A percentile compares a stretch with the other conserved stretches of the same genome.
These are phyloP conservation scores for Patellaria atrata DNA, from an alignment of 495 filamentous ascomycete genomes.

Conservation along the genomic window DNA sequence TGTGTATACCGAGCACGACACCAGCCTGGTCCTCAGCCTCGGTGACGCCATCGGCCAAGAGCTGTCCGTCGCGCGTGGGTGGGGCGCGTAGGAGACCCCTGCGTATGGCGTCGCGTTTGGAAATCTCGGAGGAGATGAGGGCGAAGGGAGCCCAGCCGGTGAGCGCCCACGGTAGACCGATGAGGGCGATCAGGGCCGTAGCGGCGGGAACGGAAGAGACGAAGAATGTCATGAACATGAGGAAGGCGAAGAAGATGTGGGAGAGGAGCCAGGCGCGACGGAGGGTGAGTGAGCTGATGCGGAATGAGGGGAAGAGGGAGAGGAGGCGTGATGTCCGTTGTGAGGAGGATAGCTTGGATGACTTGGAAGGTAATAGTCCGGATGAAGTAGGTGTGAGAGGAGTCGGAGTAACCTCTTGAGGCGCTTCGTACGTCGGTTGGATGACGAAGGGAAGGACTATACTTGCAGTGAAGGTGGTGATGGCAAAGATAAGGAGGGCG, in stretches of 20 bases:
- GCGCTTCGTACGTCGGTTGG: slow-evolving; percentile 52
- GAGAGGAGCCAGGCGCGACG: slow-evolving; percentile 73
- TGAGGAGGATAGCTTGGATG: slow-evolving; percentile 11
- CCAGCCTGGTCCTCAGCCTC: slow-evolving; percentile 62
- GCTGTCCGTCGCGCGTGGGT: slow-evolving; percentile 15
- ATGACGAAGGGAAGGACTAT: slow-evolving; percentile 71
- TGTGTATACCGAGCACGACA: slow-evolving; percentile 80
- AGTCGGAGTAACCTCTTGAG: slow-evolving; percentile 11
- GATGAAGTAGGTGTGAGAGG: slow-evolving; percentile 17
- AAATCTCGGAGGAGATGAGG: slow-evolving; percentile 77
- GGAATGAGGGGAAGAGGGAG: slow-evolving; percentile 5
- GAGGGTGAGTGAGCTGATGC: slow-evolving; percentile 46
- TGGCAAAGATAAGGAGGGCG: slow-evolving; percentile 73
- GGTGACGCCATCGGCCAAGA: slow-evolving; percentile 28
- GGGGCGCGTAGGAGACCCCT: slow-evolving; percentile 36
- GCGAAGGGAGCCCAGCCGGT: slow-evolving; percentile 88
- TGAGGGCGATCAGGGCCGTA: slow-evolving; percentile 57
- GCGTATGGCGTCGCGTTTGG: slow-evolving; percentile 55
- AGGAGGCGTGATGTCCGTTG: slow-evolving; percentile 2
- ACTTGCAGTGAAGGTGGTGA: slow-evolving; percentile 65
- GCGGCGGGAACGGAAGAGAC: slow-evolving; percentile 50
- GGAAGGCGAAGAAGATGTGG: slow-evolving; percentile 60
- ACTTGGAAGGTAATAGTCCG: slow-evolving; percentile 1
- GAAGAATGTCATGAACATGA: slow-evolving; percentile 71
- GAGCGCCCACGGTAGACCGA: slow-evolving; percentile 80